Conservation (phyloP, 805 yeast species). For the Priceomyces haplophilus region DNA sequence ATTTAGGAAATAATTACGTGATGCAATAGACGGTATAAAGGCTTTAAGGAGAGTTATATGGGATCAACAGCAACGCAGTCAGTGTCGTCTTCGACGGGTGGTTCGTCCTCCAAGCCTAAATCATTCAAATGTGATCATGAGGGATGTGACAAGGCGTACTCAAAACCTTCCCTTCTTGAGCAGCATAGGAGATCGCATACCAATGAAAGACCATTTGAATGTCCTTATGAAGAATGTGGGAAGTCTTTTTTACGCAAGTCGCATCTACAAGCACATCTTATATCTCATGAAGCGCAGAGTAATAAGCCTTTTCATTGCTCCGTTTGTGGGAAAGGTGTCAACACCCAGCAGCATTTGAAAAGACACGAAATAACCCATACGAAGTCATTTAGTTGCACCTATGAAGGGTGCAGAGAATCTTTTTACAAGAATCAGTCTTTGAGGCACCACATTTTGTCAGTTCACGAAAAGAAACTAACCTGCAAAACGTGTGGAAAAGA, state of each 20-base stretch:
- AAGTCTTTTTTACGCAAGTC: slow-evolving; percentile 72
- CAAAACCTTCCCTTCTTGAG: slow-evolving; percentile 76
- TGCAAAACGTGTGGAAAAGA: slow-evolving; percentile 63
- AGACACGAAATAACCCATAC: slow-evolving; percentile 84
- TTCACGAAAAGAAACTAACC: slow-evolving; percentile 55
- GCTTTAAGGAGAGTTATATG: slow-evolving; percentile 7
- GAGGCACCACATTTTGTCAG: slow-evolving; percentile 63
- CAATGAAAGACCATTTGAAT: slow-evolving; percentile 71
- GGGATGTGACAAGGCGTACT: slow-evolving; percentile 72
- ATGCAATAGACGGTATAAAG: not conserved
- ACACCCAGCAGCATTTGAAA: slow-evolving; percentile 72
- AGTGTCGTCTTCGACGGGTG: slow-evolving; percentile 9
- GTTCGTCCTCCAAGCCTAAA: slow-evolving; percentile 50
- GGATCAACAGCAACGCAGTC: slow-evolving; percentile 13
- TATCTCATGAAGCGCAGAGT: slow-evolving; percentile 53
- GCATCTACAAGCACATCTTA: slow-evolving; percentile 71
- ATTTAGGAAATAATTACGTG: not conserved
- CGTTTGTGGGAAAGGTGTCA: slow-evolving; percentile 78
- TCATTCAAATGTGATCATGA: slow-evolving; percentile 58
- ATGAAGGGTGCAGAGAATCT: slow-evolving; percentile 59
- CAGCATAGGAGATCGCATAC: slow-evolving; percentile 82
- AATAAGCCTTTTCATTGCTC: slow-evolving; percentile 72
- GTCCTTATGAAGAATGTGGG: slow-evolving; percentile 55
- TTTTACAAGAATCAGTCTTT: slow-evolving; percentile 76
- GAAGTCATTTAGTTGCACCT: slow-evolving; percentile 55